Conservation (phyloP, 2,329 filamentous ascomycete genomes). For the Annulohypoxylon truncatum region DNA sequence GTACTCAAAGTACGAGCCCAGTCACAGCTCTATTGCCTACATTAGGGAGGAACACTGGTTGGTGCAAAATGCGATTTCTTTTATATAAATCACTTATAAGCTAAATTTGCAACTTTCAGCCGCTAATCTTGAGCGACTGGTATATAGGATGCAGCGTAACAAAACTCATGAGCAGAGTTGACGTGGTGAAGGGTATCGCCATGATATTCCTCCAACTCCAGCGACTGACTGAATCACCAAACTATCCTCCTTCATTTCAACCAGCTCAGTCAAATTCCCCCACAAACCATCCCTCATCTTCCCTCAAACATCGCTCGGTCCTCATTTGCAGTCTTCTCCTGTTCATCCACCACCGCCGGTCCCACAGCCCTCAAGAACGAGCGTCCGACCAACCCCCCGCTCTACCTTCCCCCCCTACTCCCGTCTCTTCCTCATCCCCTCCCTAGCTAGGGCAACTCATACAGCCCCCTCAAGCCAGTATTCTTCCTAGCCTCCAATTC, state of each 20-base stretch:
- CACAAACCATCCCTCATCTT: neutral
- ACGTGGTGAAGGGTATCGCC: neutral
- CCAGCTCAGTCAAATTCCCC: neutral
- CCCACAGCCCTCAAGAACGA: neutral
- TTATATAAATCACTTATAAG: neutral
- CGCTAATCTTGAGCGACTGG: neutral
- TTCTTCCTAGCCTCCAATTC: too few relatives aligned
- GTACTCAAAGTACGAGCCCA: neutral
- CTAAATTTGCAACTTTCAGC: neutral
- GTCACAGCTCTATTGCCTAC: neutral
- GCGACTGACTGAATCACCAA: neutral
- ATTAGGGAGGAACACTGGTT: neutral
- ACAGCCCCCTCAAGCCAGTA: neutral
- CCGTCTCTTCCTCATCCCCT: neutral
- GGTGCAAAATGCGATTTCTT: neutral
- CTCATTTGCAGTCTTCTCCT: too few relatives aligned
- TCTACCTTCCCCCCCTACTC: neutral
- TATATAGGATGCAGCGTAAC: neutral
- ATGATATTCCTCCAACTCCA: neutral
- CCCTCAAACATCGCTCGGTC: neutral
- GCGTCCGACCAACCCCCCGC: neutral
- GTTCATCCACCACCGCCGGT: neutral
- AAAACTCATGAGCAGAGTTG: neutral
- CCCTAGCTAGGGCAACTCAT: neutral
- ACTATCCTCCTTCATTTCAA: neutral